Evolutionary conservation across 441 rosid species (phyloP).

Genomic region (Mallotus japonicus): DNA sequence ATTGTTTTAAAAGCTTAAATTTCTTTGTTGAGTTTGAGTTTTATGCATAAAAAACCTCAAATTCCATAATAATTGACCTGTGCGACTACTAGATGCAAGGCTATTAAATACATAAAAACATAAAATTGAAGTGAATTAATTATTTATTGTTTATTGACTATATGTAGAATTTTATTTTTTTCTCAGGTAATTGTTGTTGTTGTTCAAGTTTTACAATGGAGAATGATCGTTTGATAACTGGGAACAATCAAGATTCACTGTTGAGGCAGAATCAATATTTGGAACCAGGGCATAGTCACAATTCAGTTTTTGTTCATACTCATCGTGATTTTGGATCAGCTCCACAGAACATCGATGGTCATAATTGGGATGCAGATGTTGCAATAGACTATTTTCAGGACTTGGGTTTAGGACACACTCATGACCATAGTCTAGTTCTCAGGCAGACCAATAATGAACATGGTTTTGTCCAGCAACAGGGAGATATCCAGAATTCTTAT

Average conservation of each 20-base stretch:
- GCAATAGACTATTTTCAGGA: slow-evolving; percentile 25
- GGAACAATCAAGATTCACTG: slow-evolving; percentile 31
- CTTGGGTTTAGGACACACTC: slow-evolving; percentile 41
- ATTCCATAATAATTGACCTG: too few relatives aligned
- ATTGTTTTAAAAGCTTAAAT: too few relatives aligned
- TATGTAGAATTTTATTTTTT: too few relatives aligned
- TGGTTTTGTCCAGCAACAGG: slow-evolving; percentile 44
- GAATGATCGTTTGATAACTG: slow-evolving; percentile 40
- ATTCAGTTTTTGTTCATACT: slow-evolving; percentile 44
- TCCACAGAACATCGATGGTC: slow-evolving; percentile 38
- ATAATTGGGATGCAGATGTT: slow-evolving; percentile 35
- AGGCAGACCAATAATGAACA: slow-evolving; percentile 47
- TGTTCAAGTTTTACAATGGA: slow-evolving; percentile 31
- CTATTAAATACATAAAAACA: too few relatives aligned
- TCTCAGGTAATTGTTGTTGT: background rate
- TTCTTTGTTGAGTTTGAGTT: too few relatives aligned
- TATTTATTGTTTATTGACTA: too few relatives aligned
- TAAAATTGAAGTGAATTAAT: too few relatives aligned
- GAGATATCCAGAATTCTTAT: slow-evolving; percentile 43
- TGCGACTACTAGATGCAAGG: too few relatives aligned
- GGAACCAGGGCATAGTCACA: slow-evolving; percentile 51
- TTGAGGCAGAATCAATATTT: slow-evolving; percentile 54
- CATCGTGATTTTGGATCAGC: slow-evolving; percentile 42
- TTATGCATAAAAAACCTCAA: too few relatives aligned
- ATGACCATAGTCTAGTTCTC: slow-evolving; percentile 49